phyloP scores from a whole-genome alignment of 306 rosid species.

The Dryas drummondii region DNA sequence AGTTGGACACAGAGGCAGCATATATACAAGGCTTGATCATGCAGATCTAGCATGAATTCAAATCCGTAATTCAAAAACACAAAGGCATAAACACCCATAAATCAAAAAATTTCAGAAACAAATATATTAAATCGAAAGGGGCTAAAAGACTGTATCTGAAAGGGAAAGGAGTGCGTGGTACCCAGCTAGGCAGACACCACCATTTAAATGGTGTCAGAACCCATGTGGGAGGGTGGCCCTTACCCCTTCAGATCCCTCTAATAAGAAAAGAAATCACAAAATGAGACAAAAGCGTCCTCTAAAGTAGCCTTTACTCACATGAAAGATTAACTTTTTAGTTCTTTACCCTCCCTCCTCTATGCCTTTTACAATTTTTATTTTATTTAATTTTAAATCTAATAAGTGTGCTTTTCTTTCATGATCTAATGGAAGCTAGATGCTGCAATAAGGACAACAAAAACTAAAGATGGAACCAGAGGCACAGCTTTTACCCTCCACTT shows the following conservation, averaged over 20 bases:
- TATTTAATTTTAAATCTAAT: not conserved
- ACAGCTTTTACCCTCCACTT: conserved; percentile 44
- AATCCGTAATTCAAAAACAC: too few relatives aligned
- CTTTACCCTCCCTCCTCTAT: not conserved
- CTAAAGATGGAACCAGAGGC: not conserved
- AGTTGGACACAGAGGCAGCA: not conserved
- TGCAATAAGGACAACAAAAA: not conserved
- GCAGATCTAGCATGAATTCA: too few relatives aligned
- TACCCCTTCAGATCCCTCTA: conserved; percentile 33
- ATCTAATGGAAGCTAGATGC: conserved; percentile 4
- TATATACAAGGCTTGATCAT: too few relatives aligned
- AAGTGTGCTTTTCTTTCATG: not conserved
- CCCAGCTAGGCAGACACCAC: conserved; percentile 27
- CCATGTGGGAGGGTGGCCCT: conserved; percentile 49
- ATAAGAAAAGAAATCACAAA: conserved; percentile 27
- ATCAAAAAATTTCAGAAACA: not conserved
- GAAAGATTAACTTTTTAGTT: conserved; percentile 8
- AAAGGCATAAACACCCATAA: not conserved
- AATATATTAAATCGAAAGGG: not conserved
- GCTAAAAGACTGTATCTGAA: conserved; percentile 19
- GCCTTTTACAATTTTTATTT: not conserved
- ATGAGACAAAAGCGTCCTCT: conserved; percentile 42
- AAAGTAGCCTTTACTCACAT: conserved; percentile 33
- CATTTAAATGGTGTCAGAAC: conserved; percentile 41
- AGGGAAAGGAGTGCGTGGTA: conserved; percentile 26